These are phyloP conservation scores for Gossypium schwendimanii DNA, from an alignment of 441 rosid genomes.

Conservation along the genomic window DNA sequence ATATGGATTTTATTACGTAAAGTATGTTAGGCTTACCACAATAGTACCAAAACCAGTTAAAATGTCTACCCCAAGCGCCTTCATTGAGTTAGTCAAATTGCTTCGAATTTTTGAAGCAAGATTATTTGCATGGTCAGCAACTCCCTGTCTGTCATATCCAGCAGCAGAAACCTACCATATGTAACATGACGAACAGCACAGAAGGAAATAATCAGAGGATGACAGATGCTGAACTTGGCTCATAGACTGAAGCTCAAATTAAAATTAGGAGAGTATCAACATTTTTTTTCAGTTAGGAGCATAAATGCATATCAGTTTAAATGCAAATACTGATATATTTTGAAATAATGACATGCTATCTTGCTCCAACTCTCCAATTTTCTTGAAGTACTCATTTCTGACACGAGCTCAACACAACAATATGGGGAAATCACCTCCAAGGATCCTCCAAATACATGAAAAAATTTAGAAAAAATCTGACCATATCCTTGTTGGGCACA, in stretches of 20 bases:
- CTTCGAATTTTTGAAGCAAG: conserved; percentile 80
- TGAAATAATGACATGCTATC: not conserved
- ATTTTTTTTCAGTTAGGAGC: not conserved
- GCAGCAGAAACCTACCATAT: conserved; percentile 71
- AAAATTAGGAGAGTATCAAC: not conserved
- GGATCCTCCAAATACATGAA: not conserved
- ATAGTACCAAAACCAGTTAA: conserved; percentile 75
- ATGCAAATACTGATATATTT: not conserved
- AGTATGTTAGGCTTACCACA: conserved; percentile 48
- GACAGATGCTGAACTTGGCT: not conserved
- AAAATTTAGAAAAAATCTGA: not conserved
- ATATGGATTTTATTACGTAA: conserved; percentile 5
- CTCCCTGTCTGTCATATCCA: conserved; percentile 86
- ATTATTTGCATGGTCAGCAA: conserved; percentile 94
- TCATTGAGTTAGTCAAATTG: conserved; percentile 87
- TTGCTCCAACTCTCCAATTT: not conserved
- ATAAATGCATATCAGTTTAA: not conserved
- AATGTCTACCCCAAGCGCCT: conserved; percentile 88
- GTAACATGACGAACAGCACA: not conserved
- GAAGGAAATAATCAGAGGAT: not conserved
- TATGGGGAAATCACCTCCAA: not conserved
- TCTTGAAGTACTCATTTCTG: not conserved
- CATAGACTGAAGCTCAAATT: not conserved
- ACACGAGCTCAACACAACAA: not conserved
- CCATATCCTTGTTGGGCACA: not conserved